Percentiles rank a stretch among this genome's conserved stretches.
Conservation (phyloP, 306 rosid species). For the Morella rubra region DNA sequence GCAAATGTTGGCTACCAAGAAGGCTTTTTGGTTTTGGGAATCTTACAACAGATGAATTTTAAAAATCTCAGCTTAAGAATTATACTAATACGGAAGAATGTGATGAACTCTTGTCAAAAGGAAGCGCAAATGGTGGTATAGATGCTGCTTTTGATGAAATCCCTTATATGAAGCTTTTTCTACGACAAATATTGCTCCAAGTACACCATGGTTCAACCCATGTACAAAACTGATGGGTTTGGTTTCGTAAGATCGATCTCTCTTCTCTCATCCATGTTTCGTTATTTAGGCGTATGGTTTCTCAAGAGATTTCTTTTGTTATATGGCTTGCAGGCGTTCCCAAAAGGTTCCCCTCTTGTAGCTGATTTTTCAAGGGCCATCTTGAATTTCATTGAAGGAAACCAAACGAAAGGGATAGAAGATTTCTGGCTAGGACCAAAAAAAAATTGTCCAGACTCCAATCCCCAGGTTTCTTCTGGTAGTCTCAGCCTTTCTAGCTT, state of each 20-base stretch:
- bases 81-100: conserved; percentile 41
- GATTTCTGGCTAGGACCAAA: conserved; percentile 13
- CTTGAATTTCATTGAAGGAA: conserved; percentile 21
- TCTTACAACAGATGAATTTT: conserved; percentile 35
- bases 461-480: too few species aligned
- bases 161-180: too few species aligned
- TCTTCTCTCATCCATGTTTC: too few species aligned
- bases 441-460: conserved; percentile 3
- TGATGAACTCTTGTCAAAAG: too few species aligned
- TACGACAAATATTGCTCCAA: too few species aligned
- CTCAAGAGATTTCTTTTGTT: background rate
- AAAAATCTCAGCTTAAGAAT: too few species aligned
- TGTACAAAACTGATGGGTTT: too few species aligned
- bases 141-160: too few species aligned
- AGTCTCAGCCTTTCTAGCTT: too few species aligned
- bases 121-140: too few species aligned
- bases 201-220: too few species aligned
- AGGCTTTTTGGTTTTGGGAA: conserved; percentile 41
- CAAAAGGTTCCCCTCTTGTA: conserved; percentile 25
- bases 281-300: too few species aligned
- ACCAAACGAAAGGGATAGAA: conserved; percentile 18
- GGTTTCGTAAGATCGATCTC: background rate
- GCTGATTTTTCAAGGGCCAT: conserved; percentile 31
- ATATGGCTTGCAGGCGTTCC: conserved; percentile 9
- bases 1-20: conserved; percentile 44